Evolutionary conservation across 1,139 yeast genomes (phyloP).

Genomic region (Pneumocystis murina): DNA sequence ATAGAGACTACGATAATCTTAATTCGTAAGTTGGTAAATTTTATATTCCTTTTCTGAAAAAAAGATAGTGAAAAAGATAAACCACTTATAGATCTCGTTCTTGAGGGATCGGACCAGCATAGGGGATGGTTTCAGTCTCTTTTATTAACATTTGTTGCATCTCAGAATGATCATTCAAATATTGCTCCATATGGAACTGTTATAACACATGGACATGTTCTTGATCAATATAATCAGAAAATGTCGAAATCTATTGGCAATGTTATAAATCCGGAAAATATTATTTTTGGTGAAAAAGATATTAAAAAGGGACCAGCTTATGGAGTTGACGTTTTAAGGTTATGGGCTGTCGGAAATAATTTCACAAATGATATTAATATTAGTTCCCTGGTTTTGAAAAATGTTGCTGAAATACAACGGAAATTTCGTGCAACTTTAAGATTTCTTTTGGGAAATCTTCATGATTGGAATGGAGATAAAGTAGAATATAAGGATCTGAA

Average conservation of each 20-base stretch:
- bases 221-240: constrained; percentile 72
- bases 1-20: background rate
- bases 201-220: constrained; percentile 83
- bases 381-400: constrained; percentile 54
- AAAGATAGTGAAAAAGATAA: constrained; percentile 12
- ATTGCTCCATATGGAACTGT: constrained; percentile 57
- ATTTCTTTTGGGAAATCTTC: constrained; percentile 64
- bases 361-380: constrained; percentile 67
- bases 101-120: constrained; percentile 95
- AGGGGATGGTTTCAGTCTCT: constrained; percentile 99
- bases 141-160: constrained; percentile 57
- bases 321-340: constrained; percentile 81
- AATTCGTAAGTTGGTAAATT: constrained; percentile 25
- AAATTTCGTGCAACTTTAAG: constrained; percentile 71
- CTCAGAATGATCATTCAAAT: constrained; percentile 17
- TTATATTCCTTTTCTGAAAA: constrained; percentile 25
- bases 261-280: constrained; percentile 50
- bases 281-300: constrained; percentile 46
- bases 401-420: constrained; percentile 67
- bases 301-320: constrained; percentile 45
- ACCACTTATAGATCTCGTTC: constrained; percentile 54
- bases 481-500: constrained; percentile 13
- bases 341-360: constrained; percentile 84
- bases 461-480: constrained; percentile 22
- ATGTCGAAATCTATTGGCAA: constrained; percentile 94